Conservation (phyloP, 108 stramenopile species). For the Skeletonema tropicum region DNA sequence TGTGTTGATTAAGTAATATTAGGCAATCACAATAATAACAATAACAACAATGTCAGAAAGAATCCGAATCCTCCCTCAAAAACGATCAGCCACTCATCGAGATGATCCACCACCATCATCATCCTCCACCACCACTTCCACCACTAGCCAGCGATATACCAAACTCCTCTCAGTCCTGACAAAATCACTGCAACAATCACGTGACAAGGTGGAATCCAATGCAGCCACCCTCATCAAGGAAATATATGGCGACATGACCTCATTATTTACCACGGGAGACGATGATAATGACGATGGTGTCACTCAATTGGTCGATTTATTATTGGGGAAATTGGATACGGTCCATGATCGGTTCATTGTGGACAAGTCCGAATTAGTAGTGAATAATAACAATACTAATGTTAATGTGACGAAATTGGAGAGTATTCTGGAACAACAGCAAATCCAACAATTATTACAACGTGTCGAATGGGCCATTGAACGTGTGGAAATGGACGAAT, state of each 20-base stretch:
- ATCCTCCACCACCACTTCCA: background rate
- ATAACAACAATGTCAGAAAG: no score
- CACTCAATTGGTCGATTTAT: slow-evolving; percentile 18
- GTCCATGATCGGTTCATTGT: slow-evolving; percentile 28
- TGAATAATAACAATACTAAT: background rate
- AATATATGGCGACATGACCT: slow-evolving; percentile 41
- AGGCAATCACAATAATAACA: no score
- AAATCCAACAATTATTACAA: slow-evolving; percentile 14
- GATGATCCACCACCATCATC: background rate
- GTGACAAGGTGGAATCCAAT: slow-evolving; percentile 18
- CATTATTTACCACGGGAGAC: slow-evolving; percentile 29
- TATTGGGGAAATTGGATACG: slow-evolving; percentile 36
- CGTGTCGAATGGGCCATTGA: slow-evolving; percentile 28
- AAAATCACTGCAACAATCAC: slow-evolving; percentile 34
- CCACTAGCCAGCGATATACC: background rate
- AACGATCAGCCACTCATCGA: no score
- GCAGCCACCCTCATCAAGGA: slow-evolving; percentile 24
- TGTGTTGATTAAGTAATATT: no score
- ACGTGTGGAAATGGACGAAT: slow-evolving; percentile 18
- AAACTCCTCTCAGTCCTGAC: slow-evolving; percentile 30
- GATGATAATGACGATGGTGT: slow-evolving; percentile 27
- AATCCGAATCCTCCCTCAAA: no score
- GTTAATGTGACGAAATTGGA: slow-evolving; percentile 12
- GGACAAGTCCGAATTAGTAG: background rate
- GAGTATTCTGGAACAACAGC: slow-evolving; percentile 15